phyloP scores from a whole-genome alignment of 2,329 filamentous ascomycete genomes.

The Exserohilum turcica region DNA sequence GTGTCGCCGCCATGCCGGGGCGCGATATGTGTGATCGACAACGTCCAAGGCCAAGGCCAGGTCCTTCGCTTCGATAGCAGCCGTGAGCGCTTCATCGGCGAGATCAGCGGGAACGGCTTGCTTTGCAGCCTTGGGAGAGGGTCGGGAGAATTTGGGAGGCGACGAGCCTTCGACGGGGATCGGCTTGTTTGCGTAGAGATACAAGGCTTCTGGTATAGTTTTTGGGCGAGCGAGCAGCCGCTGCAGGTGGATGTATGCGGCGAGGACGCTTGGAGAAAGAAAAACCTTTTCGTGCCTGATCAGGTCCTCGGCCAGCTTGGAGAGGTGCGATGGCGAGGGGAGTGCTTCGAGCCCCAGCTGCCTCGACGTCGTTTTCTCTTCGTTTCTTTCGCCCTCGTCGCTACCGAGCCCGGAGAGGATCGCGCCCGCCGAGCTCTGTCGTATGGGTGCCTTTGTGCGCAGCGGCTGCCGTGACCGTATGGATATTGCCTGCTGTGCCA shows the following conservation, averaged over 20 bases:
- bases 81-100: conserved; percentile 74
- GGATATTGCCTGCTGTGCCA: conserved; percentile 36
- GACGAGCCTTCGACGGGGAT: conserved; percentile 66
- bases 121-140: conserved; percentile 70
- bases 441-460: conserved; percentile 27
- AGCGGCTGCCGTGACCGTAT: conserved; percentile 35
- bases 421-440: conserved; percentile 42
- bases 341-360: conserved; percentile 28
- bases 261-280: conserved; percentile 74
- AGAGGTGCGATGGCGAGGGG: conserved; percentile 50
- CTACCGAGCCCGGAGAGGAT: conserved; percentile 39
- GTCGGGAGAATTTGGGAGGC: conserved; percentile 47
- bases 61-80: conserved; percentile 79
- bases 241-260: conserved; percentile 77
- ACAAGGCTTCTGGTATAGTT: conserved; percentile 78
- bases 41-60: conserved; percentile 78
- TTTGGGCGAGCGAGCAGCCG: conserved; percentile 72
- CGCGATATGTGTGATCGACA: conserved; percentile 70
- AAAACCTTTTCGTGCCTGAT: conserved; percentile 76
- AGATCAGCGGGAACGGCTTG: conserved; percentile 74
- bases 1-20: conserved; percentile 68
- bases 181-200: conserved; percentile 83
- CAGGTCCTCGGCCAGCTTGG: conserved; percentile 68
- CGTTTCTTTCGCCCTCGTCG: conserved; percentile 20
- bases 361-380: conserved; percentile 14